These are phyloP conservation scores for Aspergillus incahuasiensis DNA, from an alignment of 495 filamentous ascomycete genomes.

Conservation along the genomic window DNA sequence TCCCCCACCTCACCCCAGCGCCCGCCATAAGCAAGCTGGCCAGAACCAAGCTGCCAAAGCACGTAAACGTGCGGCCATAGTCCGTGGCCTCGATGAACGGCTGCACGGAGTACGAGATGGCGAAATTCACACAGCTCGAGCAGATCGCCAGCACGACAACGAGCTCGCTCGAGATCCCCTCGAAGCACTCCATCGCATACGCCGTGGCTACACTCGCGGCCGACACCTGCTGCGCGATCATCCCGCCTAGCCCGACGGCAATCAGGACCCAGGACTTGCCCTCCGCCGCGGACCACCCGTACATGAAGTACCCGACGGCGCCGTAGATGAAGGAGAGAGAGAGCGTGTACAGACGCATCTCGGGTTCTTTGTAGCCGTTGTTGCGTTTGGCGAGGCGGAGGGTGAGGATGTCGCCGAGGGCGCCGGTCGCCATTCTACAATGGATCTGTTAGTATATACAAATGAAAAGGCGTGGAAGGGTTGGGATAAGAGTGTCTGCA, in stretches of 20 bases:
- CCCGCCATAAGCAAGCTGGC: slow-evolving; percentile 18
- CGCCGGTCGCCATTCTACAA: slow-evolving; percentile 27
- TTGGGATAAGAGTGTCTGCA: too few relatives aligned
- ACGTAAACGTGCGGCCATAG: slow-evolving; percentile 31
- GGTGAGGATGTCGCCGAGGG: slow-evolving; percentile 25
- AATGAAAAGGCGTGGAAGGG: too few relatives aligned
- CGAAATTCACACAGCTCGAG: slow-evolving; percentile 30
- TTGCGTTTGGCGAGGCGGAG: slow-evolving; percentile 28
- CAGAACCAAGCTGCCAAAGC: slow-evolving; percentile 23
- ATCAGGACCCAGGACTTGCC: slow-evolving; percentile 32
- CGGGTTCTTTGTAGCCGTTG: slow-evolving; percentile 33
- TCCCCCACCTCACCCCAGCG: slow-evolving; percentile 28
- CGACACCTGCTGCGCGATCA: slow-evolving; percentile 37
- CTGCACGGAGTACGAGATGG: slow-evolving; percentile 31
- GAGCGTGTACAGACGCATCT: slow-evolving; percentile 31
- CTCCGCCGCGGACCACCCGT: slow-evolving; percentile 31
- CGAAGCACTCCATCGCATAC: slow-evolving; percentile 38
- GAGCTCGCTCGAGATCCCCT: slow-evolving; percentile 31
- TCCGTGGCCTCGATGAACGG: slow-evolving; percentile 28
- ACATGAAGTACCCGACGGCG: slow-evolving; percentile 29
- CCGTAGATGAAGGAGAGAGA: slow-evolving; percentile 25
- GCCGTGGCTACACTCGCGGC: slow-evolving; percentile 34
- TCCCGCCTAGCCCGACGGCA: slow-evolving; percentile 27
- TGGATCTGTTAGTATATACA: background rate
- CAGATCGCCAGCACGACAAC: slow-evolving; percentile 32